phyloP scores from a whole-genome alignment of 2,329 filamentous ascomycete species.

The Falciphora oryzae region DNA sequence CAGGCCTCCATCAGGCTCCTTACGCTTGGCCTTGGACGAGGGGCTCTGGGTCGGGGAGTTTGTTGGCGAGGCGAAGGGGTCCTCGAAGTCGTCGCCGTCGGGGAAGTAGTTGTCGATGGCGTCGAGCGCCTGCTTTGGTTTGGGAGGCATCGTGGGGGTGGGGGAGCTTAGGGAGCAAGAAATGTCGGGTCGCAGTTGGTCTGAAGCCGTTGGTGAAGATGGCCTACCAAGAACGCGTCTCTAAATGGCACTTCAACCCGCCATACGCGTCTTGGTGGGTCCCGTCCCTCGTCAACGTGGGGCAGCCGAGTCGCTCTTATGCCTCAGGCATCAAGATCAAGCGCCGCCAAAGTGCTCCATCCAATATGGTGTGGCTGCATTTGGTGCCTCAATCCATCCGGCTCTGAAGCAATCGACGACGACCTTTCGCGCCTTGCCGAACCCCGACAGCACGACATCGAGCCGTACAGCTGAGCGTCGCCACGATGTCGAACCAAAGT shows the following conservation, averaged over 20 bases:
- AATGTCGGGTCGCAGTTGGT: background rate
- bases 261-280: background rate
- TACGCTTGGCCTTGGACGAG: conserved; percentile 40
- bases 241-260: background rate
- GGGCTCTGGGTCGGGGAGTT: conserved; percentile 31
- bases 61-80: conserved; percentile 42
- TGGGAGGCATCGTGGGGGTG: conserved; percentile 2
- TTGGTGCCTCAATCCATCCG: background rate
- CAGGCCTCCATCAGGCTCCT: conserved; percentile 44
- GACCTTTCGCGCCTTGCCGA: conserved; percentile 9
- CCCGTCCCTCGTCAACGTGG: background rate
- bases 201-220: too few relatives aligned
- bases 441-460: conserved; percentile 1
- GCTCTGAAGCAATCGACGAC: background rate
- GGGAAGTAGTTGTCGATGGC: conserved; percentile 74
- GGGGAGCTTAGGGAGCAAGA: too few relatives aligned
- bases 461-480: background rate
- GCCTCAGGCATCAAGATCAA: background rate
- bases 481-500: conserved; percentile 34
- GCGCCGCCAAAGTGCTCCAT: too few relatives aligned
- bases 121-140: conserved; percentile 30
- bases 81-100: conserved; percentile 38
- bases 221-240: background rate
- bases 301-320: background rate
- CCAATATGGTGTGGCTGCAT: background rate